phyloP scores from a whole-genome alignment of 306 rosid species.

The Gynostemma pentaphyllum region DNA sequence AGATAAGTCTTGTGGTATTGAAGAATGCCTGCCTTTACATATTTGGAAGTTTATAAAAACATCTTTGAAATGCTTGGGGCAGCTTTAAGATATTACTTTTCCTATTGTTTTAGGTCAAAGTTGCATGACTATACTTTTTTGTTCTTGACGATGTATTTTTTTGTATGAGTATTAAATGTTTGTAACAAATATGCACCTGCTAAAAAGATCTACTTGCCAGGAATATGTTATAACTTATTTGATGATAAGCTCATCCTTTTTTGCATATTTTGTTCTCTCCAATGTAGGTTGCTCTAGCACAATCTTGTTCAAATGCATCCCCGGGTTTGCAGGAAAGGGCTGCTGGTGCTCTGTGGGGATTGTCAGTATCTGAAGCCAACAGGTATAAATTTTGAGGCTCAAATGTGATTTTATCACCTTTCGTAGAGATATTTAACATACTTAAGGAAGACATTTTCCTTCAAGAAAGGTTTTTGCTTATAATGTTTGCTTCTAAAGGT shows the following conservation, averaged over 20 bases:
- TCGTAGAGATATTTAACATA: neutral
- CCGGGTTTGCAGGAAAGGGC: constrained; percentile 99
- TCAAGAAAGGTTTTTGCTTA: neutral
- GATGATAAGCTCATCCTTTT: neutral
- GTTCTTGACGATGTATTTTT: neutral
- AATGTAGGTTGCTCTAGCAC: constrained; percentile 89
- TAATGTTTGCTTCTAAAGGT: neutral
- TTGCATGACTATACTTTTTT: neutral
- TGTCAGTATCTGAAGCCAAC: constrained; percentile 96
- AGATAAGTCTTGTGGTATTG: too few relatives aligned
- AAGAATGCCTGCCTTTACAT: too few relatives aligned
- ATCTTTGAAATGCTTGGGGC: too few relatives aligned
- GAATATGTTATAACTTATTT: neutral
- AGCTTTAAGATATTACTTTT: constrained; percentile 1
- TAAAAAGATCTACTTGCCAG: neutral
- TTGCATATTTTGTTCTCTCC: neutral
- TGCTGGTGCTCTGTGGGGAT: constrained; percentile 99
- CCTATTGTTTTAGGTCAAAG: neutral
- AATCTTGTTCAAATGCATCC: constrained; percentile 92
- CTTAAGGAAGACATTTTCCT: too few relatives aligned
- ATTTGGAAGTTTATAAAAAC: too few relatives aligned
- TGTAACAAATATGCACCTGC: neutral
- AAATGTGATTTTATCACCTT: neutral
- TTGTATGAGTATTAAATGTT: neutral
- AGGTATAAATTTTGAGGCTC: constrained; percentile 35